Percentiles rank a stretch among this genome's conserved stretches.
Conservation (phyloP, 352 stramenopile species). For the Globisporangium echinulatum region DNA sequence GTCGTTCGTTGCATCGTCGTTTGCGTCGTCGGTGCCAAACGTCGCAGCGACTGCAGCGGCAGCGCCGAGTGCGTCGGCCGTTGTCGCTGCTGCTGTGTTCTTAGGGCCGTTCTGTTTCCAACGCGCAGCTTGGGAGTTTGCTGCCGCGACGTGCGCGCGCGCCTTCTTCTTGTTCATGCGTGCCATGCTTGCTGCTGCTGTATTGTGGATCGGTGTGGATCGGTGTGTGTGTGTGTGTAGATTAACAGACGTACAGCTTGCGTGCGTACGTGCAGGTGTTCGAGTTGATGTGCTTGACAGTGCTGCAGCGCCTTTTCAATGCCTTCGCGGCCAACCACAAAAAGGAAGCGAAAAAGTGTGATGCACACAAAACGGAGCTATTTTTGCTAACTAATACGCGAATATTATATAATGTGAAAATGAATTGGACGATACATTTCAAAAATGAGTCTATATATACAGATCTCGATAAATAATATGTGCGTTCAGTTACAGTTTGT, state of each 20-base stretch:
- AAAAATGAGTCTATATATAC: too few species aligned
- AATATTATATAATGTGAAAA: too few species aligned
- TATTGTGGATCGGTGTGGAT: not conserved
- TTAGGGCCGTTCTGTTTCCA: conserved; percentile 9
- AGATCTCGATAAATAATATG: too few species aligned
- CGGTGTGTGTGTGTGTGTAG: not conserved
- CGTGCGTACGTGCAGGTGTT: not conserved
- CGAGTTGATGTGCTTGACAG: too few species aligned
- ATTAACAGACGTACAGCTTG: too few species aligned
- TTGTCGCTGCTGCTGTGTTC: not conserved
- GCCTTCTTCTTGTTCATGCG: conserved; percentile 53
- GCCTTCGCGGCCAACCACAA: too few species aligned
- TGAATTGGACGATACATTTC: too few species aligned
- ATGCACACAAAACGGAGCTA: too few species aligned
- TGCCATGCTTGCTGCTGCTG: conserved; percentile 25
- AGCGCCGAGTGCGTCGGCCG: conserved; percentile 22
- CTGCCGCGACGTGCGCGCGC: conserved; percentile 43
- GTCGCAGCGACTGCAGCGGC: conserved; percentile 51
- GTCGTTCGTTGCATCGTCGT: conserved; percentile 4
- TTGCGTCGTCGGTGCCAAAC: conserved; percentile 38
- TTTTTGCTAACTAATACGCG: too few species aligned
- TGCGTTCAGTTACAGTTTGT: too few species aligned
- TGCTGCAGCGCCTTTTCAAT: too few species aligned
- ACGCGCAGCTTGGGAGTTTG: conserved; percentile 26
- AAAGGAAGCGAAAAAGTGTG: too few species aligned